Conservation (phyloP, 139 green algal genomes). For the Nannochloris sp. region DNA sequence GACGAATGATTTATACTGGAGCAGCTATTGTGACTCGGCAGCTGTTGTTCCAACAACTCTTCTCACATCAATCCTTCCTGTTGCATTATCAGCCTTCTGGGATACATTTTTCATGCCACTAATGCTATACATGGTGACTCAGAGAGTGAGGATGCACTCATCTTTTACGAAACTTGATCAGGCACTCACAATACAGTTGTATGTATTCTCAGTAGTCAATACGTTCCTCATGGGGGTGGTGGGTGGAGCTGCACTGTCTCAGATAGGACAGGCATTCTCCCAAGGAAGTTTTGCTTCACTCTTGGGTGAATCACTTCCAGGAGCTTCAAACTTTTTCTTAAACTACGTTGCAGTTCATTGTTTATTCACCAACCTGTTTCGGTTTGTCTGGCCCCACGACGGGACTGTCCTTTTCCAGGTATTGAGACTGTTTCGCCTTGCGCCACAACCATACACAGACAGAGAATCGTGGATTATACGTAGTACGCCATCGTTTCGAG, state of each 20-base stretch:
- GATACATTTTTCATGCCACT: slow-evolving; percentile 8
- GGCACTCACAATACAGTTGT: neutral
- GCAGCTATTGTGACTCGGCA: neutral
- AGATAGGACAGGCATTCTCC: neutral
- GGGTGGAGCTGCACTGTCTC: neutral
- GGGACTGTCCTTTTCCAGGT: slow-evolving; percentile 5
- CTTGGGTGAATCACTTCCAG: neutral
- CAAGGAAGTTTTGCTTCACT: neutral
- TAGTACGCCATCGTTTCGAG: neutral
- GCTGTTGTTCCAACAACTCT: neutral
- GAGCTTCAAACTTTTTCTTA: slow-evolving; percentile 1
- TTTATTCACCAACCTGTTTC: slow-evolving; percentile 9
- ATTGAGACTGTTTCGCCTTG: neutral
- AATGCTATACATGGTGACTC: neutral
- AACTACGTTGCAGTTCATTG: neutral
- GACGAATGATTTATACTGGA: neutral
- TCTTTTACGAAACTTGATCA: slow-evolving; percentile 1
- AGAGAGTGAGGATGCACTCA: neutral
- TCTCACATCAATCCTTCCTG: neutral
- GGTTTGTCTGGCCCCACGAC: slow-evolving; percentile 8
- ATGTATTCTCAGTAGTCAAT: neutral
- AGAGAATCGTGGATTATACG: neutral
- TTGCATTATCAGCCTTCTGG: slow-evolving; percentile 6
- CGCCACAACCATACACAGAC: neutral
- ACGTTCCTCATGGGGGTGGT: neutral